These are phyloP conservation scores for Saccharomycopsis sp. DNA, from an alignment of 805 yeast species.

Conservation along the genomic window DNA sequence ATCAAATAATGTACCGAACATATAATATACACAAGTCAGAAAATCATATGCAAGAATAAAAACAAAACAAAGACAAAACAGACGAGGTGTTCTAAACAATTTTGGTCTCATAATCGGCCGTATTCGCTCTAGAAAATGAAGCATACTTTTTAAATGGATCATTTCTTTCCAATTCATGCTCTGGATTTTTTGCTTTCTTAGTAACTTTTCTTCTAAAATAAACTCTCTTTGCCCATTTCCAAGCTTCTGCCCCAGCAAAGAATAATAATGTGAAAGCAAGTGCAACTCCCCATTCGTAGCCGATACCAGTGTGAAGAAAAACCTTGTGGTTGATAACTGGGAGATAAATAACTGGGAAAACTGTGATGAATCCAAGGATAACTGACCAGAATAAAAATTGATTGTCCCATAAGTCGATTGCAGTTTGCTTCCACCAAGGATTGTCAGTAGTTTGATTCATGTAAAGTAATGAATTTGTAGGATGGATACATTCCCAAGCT, in stretches of 20 bases:
- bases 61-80: no score
- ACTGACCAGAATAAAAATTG: constrained; percentile 80
- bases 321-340: constrained; percentile 81
- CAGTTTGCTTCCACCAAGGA: constrained; percentile 48
- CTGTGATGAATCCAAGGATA: constrained; percentile 57
- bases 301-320: constrained; percentile 63
- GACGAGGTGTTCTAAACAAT: no score
- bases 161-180: constrained; percentile 53
- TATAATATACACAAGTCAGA: no score
- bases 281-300: constrained; percentile 77
- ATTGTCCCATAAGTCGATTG: constrained; percentile 63
- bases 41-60: no score
- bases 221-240: constrained; percentile 60
- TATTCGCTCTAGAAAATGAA: constrained; percentile 47
- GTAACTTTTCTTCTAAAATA: constrained; percentile 35
- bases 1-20: no score
- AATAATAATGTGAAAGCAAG: constrained; percentile 52
- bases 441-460: constrained; percentile 62
- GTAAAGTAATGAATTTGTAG: constrained; percentile 60
- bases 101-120: constrained; percentile 26
- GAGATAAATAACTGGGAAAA: constrained; percentile 78
- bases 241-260: constrained; percentile 54
- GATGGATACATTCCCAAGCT: constrained; percentile 81
- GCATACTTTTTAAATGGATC: constrained; percentile 60
- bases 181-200: constrained; percentile 46